These are phyloP conservation scores for Moringa oleifera DNA, from an alignment of 345 rosid species.

Conservation along the genomic window DNA sequence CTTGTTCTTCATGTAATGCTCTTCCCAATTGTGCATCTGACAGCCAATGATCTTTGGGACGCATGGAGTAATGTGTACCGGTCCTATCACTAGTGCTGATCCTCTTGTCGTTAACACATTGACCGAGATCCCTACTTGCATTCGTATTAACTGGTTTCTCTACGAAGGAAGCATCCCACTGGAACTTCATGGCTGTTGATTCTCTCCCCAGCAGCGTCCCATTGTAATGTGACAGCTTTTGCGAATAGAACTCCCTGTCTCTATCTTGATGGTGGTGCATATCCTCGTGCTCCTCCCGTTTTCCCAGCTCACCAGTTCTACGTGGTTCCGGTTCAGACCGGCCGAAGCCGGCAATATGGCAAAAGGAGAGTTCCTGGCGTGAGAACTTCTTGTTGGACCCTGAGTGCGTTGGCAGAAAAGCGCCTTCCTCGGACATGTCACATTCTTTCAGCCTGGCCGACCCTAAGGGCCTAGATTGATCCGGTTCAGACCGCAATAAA, in stretches of 20 bases:
- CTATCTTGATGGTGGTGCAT: not conserved
- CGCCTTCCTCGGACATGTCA: no score
- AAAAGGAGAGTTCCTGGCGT: no score
- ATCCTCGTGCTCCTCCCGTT: not conserved
- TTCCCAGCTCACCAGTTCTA: not conserved
- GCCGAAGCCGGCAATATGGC: not conserved
- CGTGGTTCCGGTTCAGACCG: not conserved
- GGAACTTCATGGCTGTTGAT: conserved; percentile 26
- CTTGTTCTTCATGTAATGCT: not conserved
- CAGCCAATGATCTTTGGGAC: not conserved
- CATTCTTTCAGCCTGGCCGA: no score
- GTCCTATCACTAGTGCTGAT: not conserved
- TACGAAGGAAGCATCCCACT: conserved; percentile 29
- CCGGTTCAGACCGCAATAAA: no score
- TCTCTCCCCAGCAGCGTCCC: conserved; percentile 16
- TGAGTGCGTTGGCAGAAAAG: no score
- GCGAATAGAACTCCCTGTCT: conserved; percentile 8
- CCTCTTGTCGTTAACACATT: not conserved
- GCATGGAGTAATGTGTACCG: not conserved
- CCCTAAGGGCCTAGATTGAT: no score
- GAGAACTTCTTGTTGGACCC: no score
- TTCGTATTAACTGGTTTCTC: not conserved
- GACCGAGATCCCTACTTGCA: not conserved
- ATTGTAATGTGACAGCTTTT: conserved; percentile 16
- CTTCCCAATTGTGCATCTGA: not conserved